Conservation (phyloP, 2,329 filamentous ascomycete species). For the Raffaelea arxii region DNA sequence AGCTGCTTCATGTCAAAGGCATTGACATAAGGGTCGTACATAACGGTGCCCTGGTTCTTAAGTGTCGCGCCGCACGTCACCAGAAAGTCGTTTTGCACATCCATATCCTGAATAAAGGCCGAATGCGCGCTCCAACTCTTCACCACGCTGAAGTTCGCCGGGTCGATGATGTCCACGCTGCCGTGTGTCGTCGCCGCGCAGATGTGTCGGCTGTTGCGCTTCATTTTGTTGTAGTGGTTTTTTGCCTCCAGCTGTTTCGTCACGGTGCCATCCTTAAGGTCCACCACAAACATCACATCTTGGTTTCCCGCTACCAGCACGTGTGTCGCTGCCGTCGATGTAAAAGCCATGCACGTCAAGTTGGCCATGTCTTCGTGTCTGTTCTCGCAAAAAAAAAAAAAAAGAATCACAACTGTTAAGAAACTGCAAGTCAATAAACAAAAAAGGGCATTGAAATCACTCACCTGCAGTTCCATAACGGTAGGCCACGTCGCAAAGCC, state of each 20-base stretch:
- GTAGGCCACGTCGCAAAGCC: slow-evolving; percentile 69
- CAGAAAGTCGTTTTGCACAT: slow-evolving; percentile 88
- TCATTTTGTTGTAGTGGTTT: slow-evolving; percentile 84
- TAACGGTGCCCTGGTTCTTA: slow-evolving; percentile 64
- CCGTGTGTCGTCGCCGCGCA: slow-evolving; percentile 83
- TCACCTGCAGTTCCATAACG: slow-evolving; percentile 81
- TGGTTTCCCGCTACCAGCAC: slow-evolving; percentile 84
- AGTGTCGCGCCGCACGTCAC: slow-evolving; percentile 91
- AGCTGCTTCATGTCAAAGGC: slow-evolving; percentile 93
- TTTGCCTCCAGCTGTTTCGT: slow-evolving; percentile 44
- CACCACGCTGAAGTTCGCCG: slow-evolving; percentile 64
- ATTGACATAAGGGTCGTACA: slow-evolving; percentile 87
- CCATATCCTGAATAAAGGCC: slow-evolving; percentile 89
- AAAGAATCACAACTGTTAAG: not conserved
- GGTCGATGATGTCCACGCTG: slow-evolving; percentile 76
- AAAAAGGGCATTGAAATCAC: slow-evolving; percentile 16
- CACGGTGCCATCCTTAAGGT: slow-evolving; percentile 61
- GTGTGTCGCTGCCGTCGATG: slow-evolving; percentile 71
- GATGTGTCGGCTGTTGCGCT: slow-evolving; percentile 69
- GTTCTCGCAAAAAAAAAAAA: not conserved
- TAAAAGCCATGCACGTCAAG: slow-evolving; percentile 90
- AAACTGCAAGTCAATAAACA: not conserved
- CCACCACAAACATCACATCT: slow-evolving; percentile 70
- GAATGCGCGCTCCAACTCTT: slow-evolving; percentile 89
- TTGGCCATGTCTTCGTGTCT: slow-evolving; percentile 60